Evolutionary conservation across 1,284 basidiomycete species (phyloP).

Genomic region (Pseudomicrostroma phylloplanum): DNA sequence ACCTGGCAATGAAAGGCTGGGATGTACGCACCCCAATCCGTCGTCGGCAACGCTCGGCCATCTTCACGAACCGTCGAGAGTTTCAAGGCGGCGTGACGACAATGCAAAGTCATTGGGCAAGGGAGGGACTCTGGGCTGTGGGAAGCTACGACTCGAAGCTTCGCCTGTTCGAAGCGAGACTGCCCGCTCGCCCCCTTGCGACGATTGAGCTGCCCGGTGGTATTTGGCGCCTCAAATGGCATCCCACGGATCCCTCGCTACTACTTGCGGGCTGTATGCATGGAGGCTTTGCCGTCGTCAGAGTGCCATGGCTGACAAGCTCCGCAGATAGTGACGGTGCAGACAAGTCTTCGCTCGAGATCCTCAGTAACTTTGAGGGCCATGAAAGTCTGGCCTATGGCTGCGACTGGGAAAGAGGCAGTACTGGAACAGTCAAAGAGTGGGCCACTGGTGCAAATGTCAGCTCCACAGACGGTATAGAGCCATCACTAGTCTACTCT

Average conservation of each 20-base stretch:
- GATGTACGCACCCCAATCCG: slow-evolving; percentile 56
- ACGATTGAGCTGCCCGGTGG: slow-evolving; percentile 76
- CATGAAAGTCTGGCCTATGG: slow-evolving; percentile 89
- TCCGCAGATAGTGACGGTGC: background rate
- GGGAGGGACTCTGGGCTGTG: slow-evolving; percentile 77
- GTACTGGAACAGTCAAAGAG: slow-evolving; percentile 26
- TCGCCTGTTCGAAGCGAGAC: slow-evolving; percentile 76
- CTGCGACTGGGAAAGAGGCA: slow-evolving; percentile 69
- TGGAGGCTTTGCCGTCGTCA: slow-evolving; percentile 71
- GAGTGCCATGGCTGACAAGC: too few relatives aligned
- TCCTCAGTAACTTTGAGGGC: slow-evolving; percentile 62
- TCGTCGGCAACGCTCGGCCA: slow-evolving; percentile 53
- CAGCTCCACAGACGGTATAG: too few relatives aligned
- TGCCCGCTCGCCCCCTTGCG: slow-evolving; percentile 60
- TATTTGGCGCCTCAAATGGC: slow-evolving; percentile 94
- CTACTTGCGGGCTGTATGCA: slow-evolving; percentile 93
- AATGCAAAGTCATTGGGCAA: slow-evolving; percentile 67
- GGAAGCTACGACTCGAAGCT: slow-evolving; percentile 86
- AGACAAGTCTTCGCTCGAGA: slow-evolving; percentile 22
- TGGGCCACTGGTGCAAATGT: slow-evolving; percentile 12
- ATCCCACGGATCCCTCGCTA: slow-evolving; percentile 61
- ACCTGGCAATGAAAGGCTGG: slow-evolving; percentile 83
- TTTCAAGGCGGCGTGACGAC: slow-evolving; percentile 91
- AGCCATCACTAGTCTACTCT: slow-evolving; percentile 62
- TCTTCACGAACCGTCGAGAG: slow-evolving; percentile 64